phyloP scores from a whole-genome alignment of 164 flowering plant genomes.

The Aristolochia fimbriata region DNA sequence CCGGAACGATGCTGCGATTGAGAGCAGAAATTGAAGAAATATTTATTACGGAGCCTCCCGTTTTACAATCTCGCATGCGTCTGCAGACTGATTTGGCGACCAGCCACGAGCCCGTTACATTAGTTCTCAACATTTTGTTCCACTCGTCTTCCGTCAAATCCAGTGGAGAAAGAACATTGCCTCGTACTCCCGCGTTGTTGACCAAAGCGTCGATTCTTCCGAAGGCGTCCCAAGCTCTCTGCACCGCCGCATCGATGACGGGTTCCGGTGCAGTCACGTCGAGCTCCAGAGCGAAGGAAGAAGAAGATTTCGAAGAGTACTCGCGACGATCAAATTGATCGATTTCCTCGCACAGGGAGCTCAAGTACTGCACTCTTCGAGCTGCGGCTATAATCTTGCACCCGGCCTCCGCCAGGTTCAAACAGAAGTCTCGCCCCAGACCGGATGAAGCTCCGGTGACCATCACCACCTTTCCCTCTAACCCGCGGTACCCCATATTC shows the following conservation, averaged over 20 bases:
- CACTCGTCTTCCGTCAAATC: constrained; percentile 66
- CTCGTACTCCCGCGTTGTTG: constrained; percentile 50
- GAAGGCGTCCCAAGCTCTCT: constrained; percentile 66
- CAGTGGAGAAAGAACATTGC: constrained; percentile 11
- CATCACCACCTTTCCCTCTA: constrained; percentile 8
- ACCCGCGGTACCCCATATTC: too few species aligned
- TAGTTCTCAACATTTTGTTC: constrained; percentile 37
- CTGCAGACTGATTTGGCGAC: constrained; percentile 52
- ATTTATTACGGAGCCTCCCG: constrained; percentile 62
- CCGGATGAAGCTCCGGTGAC: constrained; percentile 8
- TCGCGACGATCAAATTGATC: constrained; percentile 13
- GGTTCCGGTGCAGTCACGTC: constrained; percentile 41
- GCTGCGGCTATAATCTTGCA: constrained; percentile 11
- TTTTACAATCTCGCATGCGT: constrained; percentile 43
- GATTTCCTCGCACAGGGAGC: constrained; percentile 57
- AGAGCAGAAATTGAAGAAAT: constrained; percentile 67
- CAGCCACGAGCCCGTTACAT: constrained; percentile 63
- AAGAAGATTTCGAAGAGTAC: neutral
- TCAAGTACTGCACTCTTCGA: constrained; percentile 32
- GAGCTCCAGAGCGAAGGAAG: constrained; percentile 8
- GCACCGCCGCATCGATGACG: constrained; percentile 33
- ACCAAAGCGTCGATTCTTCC: constrained; percentile 64
- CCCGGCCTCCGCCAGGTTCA: constrained; percentile 5
- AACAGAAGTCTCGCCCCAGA: constrained; percentile 8
- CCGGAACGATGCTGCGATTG: constrained; percentile 45